These are phyloP conservation scores for Decorospora gaudefroyi DNA, from an alignment of 2,329 filamentous ascomycete genomes.

Conservation along the genomic window DNA sequence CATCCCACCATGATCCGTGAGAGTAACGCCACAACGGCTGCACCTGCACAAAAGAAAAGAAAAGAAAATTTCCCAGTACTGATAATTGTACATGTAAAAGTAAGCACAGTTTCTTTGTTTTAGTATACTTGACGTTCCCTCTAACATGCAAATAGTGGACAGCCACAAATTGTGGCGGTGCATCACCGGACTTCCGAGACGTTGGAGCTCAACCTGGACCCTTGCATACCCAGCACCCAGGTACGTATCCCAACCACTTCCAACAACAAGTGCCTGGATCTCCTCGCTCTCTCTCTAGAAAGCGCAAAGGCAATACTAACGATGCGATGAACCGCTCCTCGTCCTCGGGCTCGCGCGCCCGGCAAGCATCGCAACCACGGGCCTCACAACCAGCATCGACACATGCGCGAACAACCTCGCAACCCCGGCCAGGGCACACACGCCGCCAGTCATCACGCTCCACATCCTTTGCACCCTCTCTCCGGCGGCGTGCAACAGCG, in stretches of 20 bases:
- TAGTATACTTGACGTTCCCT: too few relatives aligned
- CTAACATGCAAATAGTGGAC: too few relatives aligned
- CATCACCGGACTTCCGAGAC: constrained; percentile 15
- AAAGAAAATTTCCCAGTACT: too few relatives aligned
- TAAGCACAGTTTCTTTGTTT: too few relatives aligned
- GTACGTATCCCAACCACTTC: background rate
- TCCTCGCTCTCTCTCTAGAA: background rate
- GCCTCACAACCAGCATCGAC: constrained; percentile 1
- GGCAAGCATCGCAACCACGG: constrained; percentile 2
- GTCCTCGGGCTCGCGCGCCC: constrained; percentile 40
- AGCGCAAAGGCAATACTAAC: constrained; percentile 4
- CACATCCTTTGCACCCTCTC: constrained; percentile 58
- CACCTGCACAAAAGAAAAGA: too few relatives aligned
- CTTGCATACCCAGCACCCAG: constrained; percentile 6
- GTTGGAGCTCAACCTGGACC: constrained; percentile 10
- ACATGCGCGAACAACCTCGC: constrained; percentile 11
- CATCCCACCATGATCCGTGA: too few relatives aligned
- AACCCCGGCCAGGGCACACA: constrained; percentile 50
- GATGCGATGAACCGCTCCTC: constrained; percentile 54
- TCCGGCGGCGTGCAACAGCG: constrained; percentile 66
- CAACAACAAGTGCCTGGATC: background rate
- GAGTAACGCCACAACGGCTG: too few relatives aligned
- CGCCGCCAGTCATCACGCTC: constrained; percentile 40
- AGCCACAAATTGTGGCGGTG: background rate
- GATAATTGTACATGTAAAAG: too few relatives aligned